Conservation (phyloP, 129 eudicot species). For the Helianthus annuus region HanXRQr2.0-SUNRISE NC_035445.2:57845277-57845776, state of each 20-base stretch:
- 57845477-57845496: neutral
- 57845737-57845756: constrained; percentile 1
- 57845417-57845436: neutral
- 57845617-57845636: constrained; percentile 10
- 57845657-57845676: constrained; percentile 12
- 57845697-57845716: constrained; percentile 30
- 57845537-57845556: neutral
- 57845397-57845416: neutral
- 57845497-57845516: neutral
- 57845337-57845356: too few relatives aligned
- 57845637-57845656: constrained; percentile 16
- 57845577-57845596: constrained; percentile 5
- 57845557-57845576: neutral
- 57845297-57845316: too few relatives aligned
- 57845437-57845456: neutral
- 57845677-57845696: neutral
- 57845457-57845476: neutral
- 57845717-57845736: neutral
- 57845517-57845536: constrained; percentile 5
- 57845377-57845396: too few relatives aligned
- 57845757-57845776: constrained; percentile 1
- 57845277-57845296: too few relatives aligned
- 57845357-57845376: too few relatives aligned
- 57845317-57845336: too few relatives aligned
- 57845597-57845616: constrained; percentile 4